Conservation (phyloP, 371 early-diverging fungal species). For the Capniomyces stellatus region DNA sequence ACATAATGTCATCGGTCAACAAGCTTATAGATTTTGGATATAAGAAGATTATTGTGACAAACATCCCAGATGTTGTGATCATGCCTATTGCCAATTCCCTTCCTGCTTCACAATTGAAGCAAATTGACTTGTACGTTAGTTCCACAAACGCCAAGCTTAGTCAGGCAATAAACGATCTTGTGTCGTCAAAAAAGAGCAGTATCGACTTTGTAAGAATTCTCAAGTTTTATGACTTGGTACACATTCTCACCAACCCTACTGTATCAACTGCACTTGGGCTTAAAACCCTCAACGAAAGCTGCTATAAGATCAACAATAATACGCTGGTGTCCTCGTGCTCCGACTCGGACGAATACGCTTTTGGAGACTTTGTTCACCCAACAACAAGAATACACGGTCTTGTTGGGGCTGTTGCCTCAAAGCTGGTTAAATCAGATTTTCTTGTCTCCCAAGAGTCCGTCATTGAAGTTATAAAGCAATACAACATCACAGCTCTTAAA, state of each 20-base stretch:
- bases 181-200: background rate
- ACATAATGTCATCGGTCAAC: background rate
- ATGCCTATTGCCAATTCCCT: background rate
- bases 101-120: background rate
- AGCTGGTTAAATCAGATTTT: too few species aligned
- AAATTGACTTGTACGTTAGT: background rate
- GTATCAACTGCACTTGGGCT: background rate
- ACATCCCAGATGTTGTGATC: background rate
- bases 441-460: too few species aligned
- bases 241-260: background rate
- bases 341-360: background rate
- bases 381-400: background rate
- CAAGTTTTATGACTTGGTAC: background rate
- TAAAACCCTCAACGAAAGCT: background rate
- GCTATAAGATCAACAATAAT: background rate
- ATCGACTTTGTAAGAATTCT: background rate
- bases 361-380: background rate
- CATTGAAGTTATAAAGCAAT: too few species aligned
- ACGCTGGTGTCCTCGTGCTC: background rate
- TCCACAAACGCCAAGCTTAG: background rate
- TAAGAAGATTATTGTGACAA: background rate
- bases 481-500: too few species aligned
- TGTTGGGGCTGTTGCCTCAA: background rate
- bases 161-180: background rate
- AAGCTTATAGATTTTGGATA: background rate